Percentiles rank a stretch among this genome's conserved stretches.
Evolutionary conservation across 1,139 yeast genomes (phyloP).

Genomic region (Geotrichum candidum): DNA sequence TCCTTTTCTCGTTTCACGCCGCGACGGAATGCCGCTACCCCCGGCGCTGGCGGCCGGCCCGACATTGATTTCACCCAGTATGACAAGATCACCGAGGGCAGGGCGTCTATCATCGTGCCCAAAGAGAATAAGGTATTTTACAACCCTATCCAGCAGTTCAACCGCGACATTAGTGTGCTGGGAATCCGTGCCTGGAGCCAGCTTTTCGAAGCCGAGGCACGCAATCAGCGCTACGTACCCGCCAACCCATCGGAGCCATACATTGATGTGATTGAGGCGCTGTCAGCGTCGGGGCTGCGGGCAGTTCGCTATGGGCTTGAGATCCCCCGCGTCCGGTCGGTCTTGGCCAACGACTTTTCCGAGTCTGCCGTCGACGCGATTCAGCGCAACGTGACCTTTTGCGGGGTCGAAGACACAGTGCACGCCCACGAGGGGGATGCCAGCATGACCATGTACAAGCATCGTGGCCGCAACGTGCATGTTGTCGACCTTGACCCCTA

Average conservation of each 20-base stretch:
- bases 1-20: too few species aligned
- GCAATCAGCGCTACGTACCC: too few species aligned
- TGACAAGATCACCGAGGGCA: too few species aligned
- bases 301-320: slow-evolving; percentile 92
- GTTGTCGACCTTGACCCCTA: slow-evolving; percentile 93
- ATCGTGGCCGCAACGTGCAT: slow-evolving; percentile 47
- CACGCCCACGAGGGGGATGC: slow-evolving; percentile 80
- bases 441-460: slow-evolving; percentile 64
- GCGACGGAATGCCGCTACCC: too few species aligned
- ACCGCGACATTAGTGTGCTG: slow-evolving; percentile 80
- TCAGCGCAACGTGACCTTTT: slow-evolving; percentile 60
- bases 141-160: slow-evolving; percentile 94
- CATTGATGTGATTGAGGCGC: slow-evolving; percentile 74
- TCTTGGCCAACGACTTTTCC: slow-evolving; percentile 85
- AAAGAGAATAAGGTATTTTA: slow-evolving; percentile 80
- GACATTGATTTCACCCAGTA: too few species aligned
- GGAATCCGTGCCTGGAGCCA: slow-evolving; percentile 84
- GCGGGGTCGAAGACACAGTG: slow-evolving; percentile 51
- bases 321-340: slow-evolving; percentile 61
- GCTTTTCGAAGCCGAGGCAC: slow-evolving; percentile 37
- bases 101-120: slow-evolving; percentile 73
- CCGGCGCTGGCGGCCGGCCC: too few species aligned
- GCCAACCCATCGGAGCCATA: slow-evolving; percentile 33
- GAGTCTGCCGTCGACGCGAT: slow-evolving; percentile 85
- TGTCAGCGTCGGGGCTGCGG: slow-evolving; percentile 93